Base-by-base conservation (phyloP, 1,139 yeast genomes). In the Hemisphaericaspora lyxosophila region DNA sequence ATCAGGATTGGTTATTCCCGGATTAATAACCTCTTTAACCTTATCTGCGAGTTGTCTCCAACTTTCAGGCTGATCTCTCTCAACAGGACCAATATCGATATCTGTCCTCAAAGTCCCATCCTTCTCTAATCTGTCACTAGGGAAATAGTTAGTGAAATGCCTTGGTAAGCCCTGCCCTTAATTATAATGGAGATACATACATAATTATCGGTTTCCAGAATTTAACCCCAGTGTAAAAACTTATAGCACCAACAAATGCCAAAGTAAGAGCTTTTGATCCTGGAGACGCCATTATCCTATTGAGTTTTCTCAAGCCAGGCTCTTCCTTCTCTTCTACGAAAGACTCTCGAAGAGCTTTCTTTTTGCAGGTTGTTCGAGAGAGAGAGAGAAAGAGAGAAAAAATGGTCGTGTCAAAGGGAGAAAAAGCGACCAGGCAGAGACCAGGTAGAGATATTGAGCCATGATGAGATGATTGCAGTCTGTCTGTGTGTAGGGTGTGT, bases 201-300 rank as follows among this genome's bases (percentile, higher is more conserved):
- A 85, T 71, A 4, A 85, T 73, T 23, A 85, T 58, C 2, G 95
- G 94, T 49, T 81, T 82, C 71, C 87, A 85, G 60, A 85, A 85
- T 53, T 74, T 77, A 40, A 79, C 64, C 1, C 92, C 85, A 19
- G 72, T 60, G 42, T 67, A 71, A 72, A 74, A 69, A 39, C 75
- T 65, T 25, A 68, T 48, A 5, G 60, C 64, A 5, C 67, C 64
- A 4, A 63, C 69, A 20, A 64, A 59, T 19, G 64, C 42, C 5
- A 67, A 39, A 0, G 63, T 48, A 1, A 59, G 30, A 9, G 53
- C 54, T 45, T 61, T 62, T 3, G 49, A 48, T 22, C 60, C 64
- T 13, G 44, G 41, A n/a, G 47, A 43, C 12, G 64, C 55, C 67
- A 61, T 61, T 17, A 7, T 16, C 20, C 26, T 24, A n/a, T 24